Base-by-base conservation (phyloP, 371 early-diverging fungal species). In the Rhizopus arrhizus region DNA sequence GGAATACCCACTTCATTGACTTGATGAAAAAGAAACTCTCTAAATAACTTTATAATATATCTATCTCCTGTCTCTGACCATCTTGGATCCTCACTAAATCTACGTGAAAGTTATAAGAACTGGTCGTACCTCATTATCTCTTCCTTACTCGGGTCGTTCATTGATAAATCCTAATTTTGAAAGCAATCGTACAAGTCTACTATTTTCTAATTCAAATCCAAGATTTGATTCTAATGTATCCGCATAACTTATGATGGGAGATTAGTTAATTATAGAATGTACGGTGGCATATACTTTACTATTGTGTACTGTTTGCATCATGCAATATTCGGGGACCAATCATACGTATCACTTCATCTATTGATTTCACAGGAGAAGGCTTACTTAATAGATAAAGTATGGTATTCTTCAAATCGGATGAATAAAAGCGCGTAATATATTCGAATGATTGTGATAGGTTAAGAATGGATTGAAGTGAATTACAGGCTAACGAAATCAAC, bases 31-130 rank as follows among this genome's bases (percentile, higher is more conserved):
- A 97, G 90, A 68, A 94, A 96, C 69, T 97, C 97, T 56, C 97
- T 84, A 68, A 98, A 97, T 32, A 98, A 80, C 72, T 95, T 95
- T 58, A 97, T 88, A 50, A 97, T 84, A 70, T 97, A 97, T 38
- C 94, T 76, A 72, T 97, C 97, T 7, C 98, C 98, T 0, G 95
- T 95, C 72, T 98, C 97, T 7, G 95, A 88, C 97, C 98, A 98
- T 50, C 88, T 84, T 4, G 93, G 88, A 71, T 96, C 96, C 78
- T 89, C 82, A 45, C 89, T 91, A 66, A 90, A 92, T 59, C 89
- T 90, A 69, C 3, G 40, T 41, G 28, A 46, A 34, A 11, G 8
- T n/a, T n/a, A 5, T 13, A 13, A 5, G 5, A 5, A n/a, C 15
- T 43, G 8, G 43, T 6, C 13, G 8, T 15, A 5, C 15, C 13